Conservation (phyloP, 371 early-diverging fungal genomes). For the Racocetra persica region DNA sequence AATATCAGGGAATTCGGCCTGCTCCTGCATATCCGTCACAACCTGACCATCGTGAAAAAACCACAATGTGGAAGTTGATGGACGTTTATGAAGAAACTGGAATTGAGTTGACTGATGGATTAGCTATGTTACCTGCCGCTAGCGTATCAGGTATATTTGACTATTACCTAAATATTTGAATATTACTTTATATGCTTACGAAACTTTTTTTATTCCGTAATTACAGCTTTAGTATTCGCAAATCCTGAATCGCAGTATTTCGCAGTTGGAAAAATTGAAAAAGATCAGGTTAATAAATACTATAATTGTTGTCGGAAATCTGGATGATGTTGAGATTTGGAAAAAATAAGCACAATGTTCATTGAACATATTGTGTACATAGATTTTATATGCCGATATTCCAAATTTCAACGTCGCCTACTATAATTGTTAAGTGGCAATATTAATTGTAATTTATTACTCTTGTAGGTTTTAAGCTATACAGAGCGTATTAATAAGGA, state of each 20-base stretch:
- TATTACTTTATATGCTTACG: not conserved
- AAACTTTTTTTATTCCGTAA: not conserved
- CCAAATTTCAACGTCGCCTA: too few species aligned
- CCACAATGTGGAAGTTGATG: constrained; percentile 87
- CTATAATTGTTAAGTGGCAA: too few species aligned
- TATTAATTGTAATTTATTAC: too few species aligned
- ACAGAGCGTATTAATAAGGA: constrained; percentile 77
- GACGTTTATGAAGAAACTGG: constrained; percentile 79
- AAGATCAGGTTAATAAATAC: constrained; percentile 70
- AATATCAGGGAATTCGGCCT: constrained; percentile 93
- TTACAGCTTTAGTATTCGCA: constrained; percentile 63
- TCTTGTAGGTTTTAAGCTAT: constrained; percentile 69
- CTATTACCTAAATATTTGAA: not conserved
- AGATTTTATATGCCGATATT: too few species aligned
- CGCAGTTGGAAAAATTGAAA: constrained; percentile 91
- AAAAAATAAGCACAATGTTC: not conserved
- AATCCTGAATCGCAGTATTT: constrained; percentile 84
- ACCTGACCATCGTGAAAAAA: constrained; percentile 92
- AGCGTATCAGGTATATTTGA: constrained; percentile 77
- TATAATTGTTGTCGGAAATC: not conserved
- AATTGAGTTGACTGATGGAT: constrained; percentile 84
- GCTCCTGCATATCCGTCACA: constrained; percentile 92
- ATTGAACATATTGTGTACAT: not conserved
- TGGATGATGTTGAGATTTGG: too few species aligned
- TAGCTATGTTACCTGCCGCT: constrained; percentile 93